Base-by-base conservation (phyloP, 805 yeast species). In the Wickerhamomyces silvicola region DNA sequence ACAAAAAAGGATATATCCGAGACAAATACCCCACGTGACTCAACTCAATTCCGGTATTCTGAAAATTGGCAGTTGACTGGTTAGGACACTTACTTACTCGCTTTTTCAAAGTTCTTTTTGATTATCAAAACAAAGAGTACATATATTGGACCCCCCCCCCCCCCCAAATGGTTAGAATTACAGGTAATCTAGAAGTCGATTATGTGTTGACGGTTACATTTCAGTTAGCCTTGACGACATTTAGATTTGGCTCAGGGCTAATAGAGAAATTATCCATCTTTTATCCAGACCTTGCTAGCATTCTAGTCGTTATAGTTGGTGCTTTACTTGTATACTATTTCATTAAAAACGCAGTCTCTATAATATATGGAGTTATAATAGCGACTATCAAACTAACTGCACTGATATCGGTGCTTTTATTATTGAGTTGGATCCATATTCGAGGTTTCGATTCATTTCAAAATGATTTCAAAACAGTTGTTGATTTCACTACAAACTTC, bases 391-490 rank as follows among this genome's bases (percentile, higher is more conserved):
- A 48, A 35, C 39, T 49, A 60, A 24, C 72, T 10, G 7, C 25
- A 1, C 14, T 53, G 1, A 35, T 49, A n/a, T 12, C 53, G 1
- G 11, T 35, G 1, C 10, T 54, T 11, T 16, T 52, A 0, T 18
- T 49, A 2, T 10, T 52, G 0, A 42, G 32, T 4, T 50, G 59
- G 43, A 28, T 60, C 12, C 60, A 58, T 27, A n/a, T 51, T 13
- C 46, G 68, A 30, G 68, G 68, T 1, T 33, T 46, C 66, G 36
- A 72, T 69, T 35, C 60, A 55, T 31, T 75, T 70, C 48, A 71
- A 60, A 72, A 68, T 10, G 80, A 77, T 28, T 72, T 72, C 41
- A 70, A 56, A 15, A 70, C 69, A 29, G 66, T 66, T 6, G 28
- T 33, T 15, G 33, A 34, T 12, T 32, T 29, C 28, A 19, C 33